These are phyloP conservation scores for Crucibulum parvulum DNA, from an alignment of 1,284 basidiomycete genomes.

Conservation along the genomic window DNA sequence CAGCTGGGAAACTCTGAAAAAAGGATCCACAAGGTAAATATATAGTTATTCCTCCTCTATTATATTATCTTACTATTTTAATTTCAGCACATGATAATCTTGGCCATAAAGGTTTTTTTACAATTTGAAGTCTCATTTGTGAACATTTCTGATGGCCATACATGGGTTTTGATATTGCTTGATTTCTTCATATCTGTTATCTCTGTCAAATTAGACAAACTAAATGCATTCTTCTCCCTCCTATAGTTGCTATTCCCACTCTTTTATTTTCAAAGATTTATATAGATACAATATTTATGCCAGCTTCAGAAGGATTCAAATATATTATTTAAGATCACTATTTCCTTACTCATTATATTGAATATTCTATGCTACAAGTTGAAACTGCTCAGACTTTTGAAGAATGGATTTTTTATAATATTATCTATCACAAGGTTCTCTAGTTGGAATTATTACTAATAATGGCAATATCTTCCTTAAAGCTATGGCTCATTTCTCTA, in stretches of 20 bases:
- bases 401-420: constrained; percentile 33
- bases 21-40: constrained; percentile 13
- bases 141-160: constrained; percentile 39
- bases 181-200: constrained; percentile 41
- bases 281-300: constrained; percentile 38
- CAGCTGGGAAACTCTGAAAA: constrained; percentile 14
- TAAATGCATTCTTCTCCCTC: constrained; percentile 31
- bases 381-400: constrained; percentile 27
- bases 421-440: constrained; percentile 37
- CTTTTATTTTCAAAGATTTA: constrained; percentile 36
- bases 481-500: no score
- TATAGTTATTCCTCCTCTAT: constrained; percentile 11
- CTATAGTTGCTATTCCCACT: constrained; percentile 29
- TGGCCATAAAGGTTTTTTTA: constrained; percentile 29
- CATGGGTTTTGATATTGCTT: constrained; percentile 25
- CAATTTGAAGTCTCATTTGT: constrained; percentile 9
- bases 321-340: constrained; percentile 34
- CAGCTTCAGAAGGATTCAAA: constrained; percentile 19
- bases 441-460: constrained; percentile 35
- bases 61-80: constrained; percentile 13
- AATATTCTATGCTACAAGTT: constrained; percentile 26
- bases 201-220: constrained; percentile 35
- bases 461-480: no score
- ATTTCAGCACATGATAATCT: constrained; percentile 24
- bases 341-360: constrained; percentile 29